phyloP scores from a whole-genome alignment of 1,139 yeast genomes.

The Blastobotrys arbuscula region DNA sequence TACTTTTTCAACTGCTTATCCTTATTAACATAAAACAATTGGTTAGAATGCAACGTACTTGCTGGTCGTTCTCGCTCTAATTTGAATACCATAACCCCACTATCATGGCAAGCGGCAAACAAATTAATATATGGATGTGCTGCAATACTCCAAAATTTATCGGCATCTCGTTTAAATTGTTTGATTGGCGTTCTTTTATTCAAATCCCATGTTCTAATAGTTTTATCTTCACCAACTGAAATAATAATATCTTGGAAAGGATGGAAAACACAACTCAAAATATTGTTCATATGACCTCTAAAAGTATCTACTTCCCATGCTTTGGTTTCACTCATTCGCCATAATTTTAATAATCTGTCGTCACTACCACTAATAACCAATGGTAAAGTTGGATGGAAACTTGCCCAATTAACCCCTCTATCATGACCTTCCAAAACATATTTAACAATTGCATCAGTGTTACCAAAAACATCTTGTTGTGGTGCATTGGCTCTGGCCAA shows the following conservation, averaged over 20 bases:
- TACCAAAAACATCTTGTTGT: slow-evolving; percentile 83
- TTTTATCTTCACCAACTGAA: slow-evolving; percentile 93
- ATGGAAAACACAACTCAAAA: slow-evolving; percentile 84
- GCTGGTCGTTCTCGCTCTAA: slow-evolving; percentile 98
- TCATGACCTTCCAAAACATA: slow-evolving; percentile 97
- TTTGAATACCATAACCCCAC: slow-evolving; percentile 97
- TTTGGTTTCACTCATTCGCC: slow-evolving; percentile 97
- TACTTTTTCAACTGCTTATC: slow-evolving; percentile 83
- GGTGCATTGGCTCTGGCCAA: slow-evolving; percentile 44
- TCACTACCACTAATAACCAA: slow-evolving; percentile 95
- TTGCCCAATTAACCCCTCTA: slow-evolving; percentile 97
- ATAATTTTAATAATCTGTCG: slow-evolving; percentile 87
- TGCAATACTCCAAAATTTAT: slow-evolving; percentile 89
- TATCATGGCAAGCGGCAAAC: slow-evolving; percentile 95
- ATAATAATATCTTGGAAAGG: slow-evolving; percentile 89
- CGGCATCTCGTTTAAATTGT: slow-evolving; percentile 90
- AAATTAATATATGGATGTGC: slow-evolving; percentile 86
- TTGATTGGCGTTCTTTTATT: slow-evolving; percentile 91
- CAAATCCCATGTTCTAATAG: slow-evolving; percentile 96
- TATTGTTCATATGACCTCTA: slow-evolving; percentile 94
- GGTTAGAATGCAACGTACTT: slow-evolving; percentile 61
- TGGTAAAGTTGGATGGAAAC: slow-evolving; percentile 96
- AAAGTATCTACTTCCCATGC: slow-evolving; percentile 99
- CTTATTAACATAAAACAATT: slow-evolving; percentile 67
- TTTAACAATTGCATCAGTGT: slow-evolving; percentile 89